Conservation (phyloP, 2,329 filamentous ascomycete genomes). For the Hymenotorrendiella dingleyae region DNA sequence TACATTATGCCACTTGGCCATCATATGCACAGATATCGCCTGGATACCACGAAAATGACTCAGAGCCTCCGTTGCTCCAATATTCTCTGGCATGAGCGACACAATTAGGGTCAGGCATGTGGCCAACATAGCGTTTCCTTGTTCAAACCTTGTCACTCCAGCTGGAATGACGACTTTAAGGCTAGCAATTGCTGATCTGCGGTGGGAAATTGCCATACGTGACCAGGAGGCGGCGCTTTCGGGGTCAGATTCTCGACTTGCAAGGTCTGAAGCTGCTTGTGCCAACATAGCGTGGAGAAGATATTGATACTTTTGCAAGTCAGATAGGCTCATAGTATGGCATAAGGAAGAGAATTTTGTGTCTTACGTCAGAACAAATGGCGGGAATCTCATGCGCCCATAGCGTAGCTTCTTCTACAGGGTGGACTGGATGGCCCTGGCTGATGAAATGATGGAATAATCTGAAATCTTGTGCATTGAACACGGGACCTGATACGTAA, state of each 20-base stretch:
- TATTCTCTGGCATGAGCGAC: constrained; percentile 51
- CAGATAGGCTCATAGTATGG: background rate
- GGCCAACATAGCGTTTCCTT: constrained; percentile 54
- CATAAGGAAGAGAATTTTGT: background rate
- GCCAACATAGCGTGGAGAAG: constrained; percentile 67
- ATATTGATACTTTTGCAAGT: constrained; percentile 49
- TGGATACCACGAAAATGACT: constrained; percentile 53
- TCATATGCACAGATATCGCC: constrained; percentile 52
- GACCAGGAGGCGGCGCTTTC: constrained; percentile 23
- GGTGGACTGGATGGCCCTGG: constrained; percentile 56
- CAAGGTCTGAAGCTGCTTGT: constrained; percentile 59
- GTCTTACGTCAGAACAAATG: constrained; percentile 56
- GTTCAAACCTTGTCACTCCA: constrained; percentile 38
- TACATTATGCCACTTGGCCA: constrained; percentile 39
- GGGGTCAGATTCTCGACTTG: constrained; percentile 33
- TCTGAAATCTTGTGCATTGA: constrained; percentile 59
- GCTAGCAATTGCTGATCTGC: constrained; percentile 57
- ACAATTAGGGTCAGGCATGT: constrained; percentile 56
- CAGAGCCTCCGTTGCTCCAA: constrained; percentile 54
- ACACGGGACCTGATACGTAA: constrained; percentile 38
- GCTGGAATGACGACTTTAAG: constrained; percentile 35
- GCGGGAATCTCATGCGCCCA: constrained; percentile 65
- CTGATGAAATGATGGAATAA: constrained; percentile 63
- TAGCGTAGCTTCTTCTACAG: constrained; percentile 56
- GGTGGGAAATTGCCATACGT: constrained; percentile 55